These are phyloP conservation scores for Globisporangium heterothallicum DNA, from an alignment of 352 stramenopile species.

Conservation along the genomic window DNA sequence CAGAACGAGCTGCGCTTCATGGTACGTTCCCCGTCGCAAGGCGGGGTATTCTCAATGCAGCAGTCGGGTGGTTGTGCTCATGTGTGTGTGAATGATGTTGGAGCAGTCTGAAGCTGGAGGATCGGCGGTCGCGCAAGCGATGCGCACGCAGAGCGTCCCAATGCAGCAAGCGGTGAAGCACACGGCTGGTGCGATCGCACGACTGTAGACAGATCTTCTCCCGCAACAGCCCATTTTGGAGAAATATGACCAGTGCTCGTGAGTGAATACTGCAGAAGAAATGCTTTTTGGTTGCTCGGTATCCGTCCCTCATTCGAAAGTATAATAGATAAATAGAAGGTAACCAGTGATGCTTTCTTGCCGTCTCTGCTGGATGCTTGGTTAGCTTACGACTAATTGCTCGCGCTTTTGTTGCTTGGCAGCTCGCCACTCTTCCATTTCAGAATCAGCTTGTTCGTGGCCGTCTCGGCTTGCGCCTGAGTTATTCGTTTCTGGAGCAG, in stretches of 20 bases:
- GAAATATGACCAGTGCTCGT: not conserved
- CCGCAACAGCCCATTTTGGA: no score
- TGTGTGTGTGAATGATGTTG: slow-evolving; percentile 5
- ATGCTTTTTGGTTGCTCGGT: not conserved
- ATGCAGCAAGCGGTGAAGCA: slow-evolving; percentile 72
- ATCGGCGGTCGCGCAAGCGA: slow-evolving; percentile 47
- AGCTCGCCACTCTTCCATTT: slow-evolving; percentile 31
- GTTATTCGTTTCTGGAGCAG: slow-evolving; percentile 42
- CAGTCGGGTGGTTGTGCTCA: slow-evolving; percentile 1
- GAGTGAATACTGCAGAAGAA: not conserved
- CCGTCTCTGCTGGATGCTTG: not conserved
- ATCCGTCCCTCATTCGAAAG: not conserved
- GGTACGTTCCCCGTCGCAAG: slow-evolving; percentile 23
- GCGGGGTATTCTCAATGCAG: no score
- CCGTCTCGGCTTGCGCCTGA: slow-evolving; percentile 33
- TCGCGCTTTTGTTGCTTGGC: not conserved
- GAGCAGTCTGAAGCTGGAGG: slow-evolving; percentile 71
- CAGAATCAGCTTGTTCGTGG: slow-evolving; percentile 35
- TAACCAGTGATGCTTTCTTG: not conserved
- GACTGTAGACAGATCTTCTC: slow-evolving; percentile 40
- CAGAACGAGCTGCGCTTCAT: slow-evolving; percentile 87
- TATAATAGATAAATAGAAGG: slow-evolving; percentile 7
- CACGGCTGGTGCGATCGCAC: slow-evolving; percentile 57
- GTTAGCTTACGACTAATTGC: not conserved
- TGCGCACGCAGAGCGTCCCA: slow-evolving; percentile 63